Conservation (phyloP, 768 basidiomycete genomes). For the Amanita thiersii region DNA sequence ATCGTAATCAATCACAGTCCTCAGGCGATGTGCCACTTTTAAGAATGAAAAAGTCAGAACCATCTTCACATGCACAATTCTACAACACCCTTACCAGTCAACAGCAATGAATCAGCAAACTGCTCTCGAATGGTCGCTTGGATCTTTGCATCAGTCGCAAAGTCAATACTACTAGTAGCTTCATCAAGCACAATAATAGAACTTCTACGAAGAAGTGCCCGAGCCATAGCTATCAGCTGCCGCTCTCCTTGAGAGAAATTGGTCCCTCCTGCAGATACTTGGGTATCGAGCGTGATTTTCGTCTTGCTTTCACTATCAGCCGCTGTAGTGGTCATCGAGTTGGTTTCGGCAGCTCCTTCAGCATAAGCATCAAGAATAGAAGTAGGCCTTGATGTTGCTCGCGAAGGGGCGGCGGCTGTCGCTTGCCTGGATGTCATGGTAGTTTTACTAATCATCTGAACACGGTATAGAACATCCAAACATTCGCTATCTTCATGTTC, state of each 20-base stretch:
- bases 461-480: slow-evolving; percentile 71
- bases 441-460: slow-evolving; percentile 61
- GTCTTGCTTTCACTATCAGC: slow-evolving; percentile 54
- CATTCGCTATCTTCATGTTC: slow-evolving; percentile 79
- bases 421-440: slow-evolving; percentile 38
- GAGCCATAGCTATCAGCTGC: slow-evolving; percentile 82
- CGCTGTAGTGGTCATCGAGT: slow-evolving; percentile 28
- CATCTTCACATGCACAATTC: no score
- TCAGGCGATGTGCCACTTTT: slow-evolving; percentile 71
- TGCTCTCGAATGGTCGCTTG: slow-evolving; percentile 83
- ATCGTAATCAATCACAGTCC: slow-evolving; percentile 78
- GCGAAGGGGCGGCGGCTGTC: slow-evolving; percentile 43
- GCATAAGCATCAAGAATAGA: slow-evolving; percentile 32
- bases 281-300: slow-evolving; percentile 60
- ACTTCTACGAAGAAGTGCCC: slow-evolving; percentile 66
- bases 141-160: slow-evolving; percentile 85
- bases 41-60: no score
- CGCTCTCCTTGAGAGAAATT: slow-evolving; percentile 94
- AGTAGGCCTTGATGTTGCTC: slow-evolving; percentile 32
- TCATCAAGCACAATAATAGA: slow-evolving; percentile 75
- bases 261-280: slow-evolving; percentile 77
- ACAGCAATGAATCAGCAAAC: slow-evolving; percentile 63
- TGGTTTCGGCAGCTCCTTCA: slow-evolving; percentile 27
- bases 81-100: no score
- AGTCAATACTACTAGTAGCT: slow-evolving; percentile 82